Percentiles rank a stretch among this genome's conserved stretches.
phyloP scores from a whole-genome alignment of 2,329 filamentous ascomycete genomes.

The Xylaria multiplex region DNA sequence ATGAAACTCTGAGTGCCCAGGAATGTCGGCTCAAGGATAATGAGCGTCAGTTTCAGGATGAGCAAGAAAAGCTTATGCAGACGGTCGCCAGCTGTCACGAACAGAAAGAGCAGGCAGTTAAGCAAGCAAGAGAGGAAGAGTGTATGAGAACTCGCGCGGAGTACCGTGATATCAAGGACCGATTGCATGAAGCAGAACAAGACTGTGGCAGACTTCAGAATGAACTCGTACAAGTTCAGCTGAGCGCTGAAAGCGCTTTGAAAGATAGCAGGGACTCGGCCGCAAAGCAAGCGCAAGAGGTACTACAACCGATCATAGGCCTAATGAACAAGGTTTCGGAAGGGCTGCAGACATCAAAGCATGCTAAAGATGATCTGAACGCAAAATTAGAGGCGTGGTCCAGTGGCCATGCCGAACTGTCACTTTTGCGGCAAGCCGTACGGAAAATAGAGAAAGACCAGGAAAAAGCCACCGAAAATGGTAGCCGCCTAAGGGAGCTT shows the following conservation, averaged over 20 bases:
- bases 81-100: conserved; percentile 28
- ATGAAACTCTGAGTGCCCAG: conserved; percentile 35
- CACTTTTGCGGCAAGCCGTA: conserved; percentile 39
- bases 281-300: conserved; percentile 29
- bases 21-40: conserved; percentile 29
- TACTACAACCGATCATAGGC: conserved; percentile 23
- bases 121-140: conserved; percentile 49
- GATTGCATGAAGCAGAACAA: conserved; percentile 40
- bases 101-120: conserved; percentile 42
- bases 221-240: conserved; percentile 45
- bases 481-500: conserved; percentile 37
- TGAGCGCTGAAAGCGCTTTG: conserved; percentile 30
- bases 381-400: conserved; percentile 41
- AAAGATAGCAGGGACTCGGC: conserved; percentile 35
- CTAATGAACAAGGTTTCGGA: conserved; percentile 31
- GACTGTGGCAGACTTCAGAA: conserved; percentile 42
- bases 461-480: conserved; percentile 35
- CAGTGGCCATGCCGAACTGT: conserved; percentile 34
- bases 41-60: conserved; percentile 33
- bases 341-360: conserved; percentile 33
- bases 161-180: conserved; percentile 43
- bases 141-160: conserved; percentile 44
- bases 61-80: conserved; percentile 34
- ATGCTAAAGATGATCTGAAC: conserved; percentile 34
- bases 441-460: conserved; percentile 37